phyloP scores from a whole-genome alignment of 2,329 filamentous ascomycete species.

The Phyllosticta citriasiana region DNA sequence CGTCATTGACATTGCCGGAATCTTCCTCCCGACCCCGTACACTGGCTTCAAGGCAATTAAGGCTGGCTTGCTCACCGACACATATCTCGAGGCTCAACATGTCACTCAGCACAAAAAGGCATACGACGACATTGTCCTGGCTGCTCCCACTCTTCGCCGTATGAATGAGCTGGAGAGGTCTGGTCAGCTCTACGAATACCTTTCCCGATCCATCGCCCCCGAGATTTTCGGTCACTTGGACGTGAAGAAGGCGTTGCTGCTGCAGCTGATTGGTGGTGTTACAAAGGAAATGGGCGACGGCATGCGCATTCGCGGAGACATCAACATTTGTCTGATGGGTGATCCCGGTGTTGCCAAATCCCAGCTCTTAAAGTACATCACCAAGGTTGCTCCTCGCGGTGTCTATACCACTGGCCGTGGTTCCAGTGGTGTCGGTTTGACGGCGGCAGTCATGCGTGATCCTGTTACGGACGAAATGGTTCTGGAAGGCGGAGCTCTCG shows the following conservation, averaged over 20 bases:
- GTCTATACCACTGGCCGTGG: conserved; percentile 75
- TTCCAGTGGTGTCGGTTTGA: conserved; percentile 73
- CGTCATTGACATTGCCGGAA: conserved; percentile 84
- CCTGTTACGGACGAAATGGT: conserved; percentile 80
- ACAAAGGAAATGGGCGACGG: conserved; percentile 95
- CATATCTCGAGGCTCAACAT: conserved; percentile 89
- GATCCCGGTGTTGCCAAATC: conserved; percentile 99
- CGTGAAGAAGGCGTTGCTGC: conserved; percentile 94
- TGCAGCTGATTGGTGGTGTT: conserved; percentile 90
- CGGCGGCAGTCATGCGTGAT: conserved; percentile 74
- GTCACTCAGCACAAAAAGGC: conserved; percentile 96
- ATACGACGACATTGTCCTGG: conserved; percentile 83
- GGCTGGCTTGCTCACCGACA: conserved; percentile 92
- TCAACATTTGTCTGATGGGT: conserved; percentile 98
- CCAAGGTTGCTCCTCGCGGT: conserved; percentile 90
- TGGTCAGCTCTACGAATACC: conserved; percentile 89
- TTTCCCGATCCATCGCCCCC: conserved; percentile 91
- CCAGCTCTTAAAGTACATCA: conserved; percentile 95
- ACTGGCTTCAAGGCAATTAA: conserved; percentile 98
- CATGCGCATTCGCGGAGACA: conserved; percentile 97
- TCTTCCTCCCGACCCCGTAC: conserved; percentile 94
- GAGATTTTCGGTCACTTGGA: conserved; percentile 96
- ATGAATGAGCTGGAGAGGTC: conserved; percentile 79
- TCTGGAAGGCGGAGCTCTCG: conserved; percentile 68
- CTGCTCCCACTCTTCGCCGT: conserved; percentile 65